These are phyloP conservation scores for Brettanomyces anomalus DNA, from an alignment of 805 yeast genomes.

Conservation along the genomic window DNA sequence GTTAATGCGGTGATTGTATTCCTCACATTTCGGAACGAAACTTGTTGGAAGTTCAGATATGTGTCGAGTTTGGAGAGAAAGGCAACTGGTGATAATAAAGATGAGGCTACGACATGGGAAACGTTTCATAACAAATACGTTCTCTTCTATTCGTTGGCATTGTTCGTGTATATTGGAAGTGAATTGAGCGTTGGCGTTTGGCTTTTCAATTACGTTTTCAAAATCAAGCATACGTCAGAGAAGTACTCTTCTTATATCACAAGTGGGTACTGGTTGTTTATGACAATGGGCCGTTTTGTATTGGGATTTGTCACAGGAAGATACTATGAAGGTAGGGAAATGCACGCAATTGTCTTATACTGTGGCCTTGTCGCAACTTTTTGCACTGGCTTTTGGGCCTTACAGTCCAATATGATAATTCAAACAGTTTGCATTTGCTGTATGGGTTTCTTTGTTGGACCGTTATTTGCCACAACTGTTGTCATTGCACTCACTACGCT, in stretches of 20 bases:
- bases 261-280: conserved; percentile 41
- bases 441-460: conserved; percentile 45
- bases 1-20: conserved; percentile 18
- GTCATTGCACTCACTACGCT: conserved; percentile 53
- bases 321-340: conserved; percentile 29
- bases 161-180: conserved; percentile 43
- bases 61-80: conserved; percentile 4
- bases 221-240: conserved; percentile 30
- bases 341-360: conserved; percentile 34
- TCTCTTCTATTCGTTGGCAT: conserved; percentile 30
- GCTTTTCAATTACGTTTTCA: conserved; percentile 38
- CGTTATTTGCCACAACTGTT: conserved; percentile 59
- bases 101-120: conserved; percentile 11
- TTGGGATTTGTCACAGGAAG: conserved; percentile 42
- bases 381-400: conserved; percentile 26
- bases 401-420: conserved; percentile 12
- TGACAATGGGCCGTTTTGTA: conserved; percentile 38
- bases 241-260: conserved; percentile 37
- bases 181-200: conserved; percentile 47
- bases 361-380: conserved; percentile 27
- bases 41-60: conserved; percentile 35
- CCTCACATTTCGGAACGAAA: conserved; percentile 31
- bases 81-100: conserved; percentile 11
- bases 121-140: conserved; percentile 29
- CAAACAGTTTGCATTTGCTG: conserved; percentile 29